Evolutionary conservation across 2,329 filamentous ascomycete genomes (phyloP).

Genomic region (Ophiostoma angusticollis): DNA sequence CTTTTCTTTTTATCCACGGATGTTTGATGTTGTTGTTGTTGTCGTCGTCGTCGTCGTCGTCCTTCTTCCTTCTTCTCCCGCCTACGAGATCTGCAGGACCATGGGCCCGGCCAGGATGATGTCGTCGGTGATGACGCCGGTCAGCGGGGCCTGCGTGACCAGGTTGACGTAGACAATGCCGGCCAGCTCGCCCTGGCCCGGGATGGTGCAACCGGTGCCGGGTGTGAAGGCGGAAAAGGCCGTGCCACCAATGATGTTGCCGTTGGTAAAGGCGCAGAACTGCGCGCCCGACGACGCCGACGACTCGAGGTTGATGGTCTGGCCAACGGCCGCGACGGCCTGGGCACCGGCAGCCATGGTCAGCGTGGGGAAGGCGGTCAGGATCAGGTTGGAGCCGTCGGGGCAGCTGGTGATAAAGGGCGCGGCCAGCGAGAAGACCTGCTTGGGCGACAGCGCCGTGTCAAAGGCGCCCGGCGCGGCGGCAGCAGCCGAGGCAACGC

Average conservation of each 20-base stretch:
- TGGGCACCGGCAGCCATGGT: conserved; percentile 34
- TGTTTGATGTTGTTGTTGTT: neutral
- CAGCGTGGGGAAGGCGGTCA: conserved; percentile 50
- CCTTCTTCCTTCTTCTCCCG: conserved; percentile 13
- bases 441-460: conserved; percentile 52
- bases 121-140: conserved; percentile 43
- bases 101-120: conserved; percentile 55
- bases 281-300: conserved; percentile 37
- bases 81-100: conserved; percentile 38
- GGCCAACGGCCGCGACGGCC: conserved; percentile 28
- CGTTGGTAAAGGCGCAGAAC: conserved; percentile 56
- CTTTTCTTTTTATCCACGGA: too few relatives aligned
- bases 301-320: conserved; percentile 35
- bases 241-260: conserved; percentile 43
- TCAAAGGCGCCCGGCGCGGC: conserved; percentile 59
- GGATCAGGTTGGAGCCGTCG: conserved; percentile 46
- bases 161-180: conserved; percentile 58
- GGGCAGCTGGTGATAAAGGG: conserved; percentile 63
- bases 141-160: conserved; percentile 38
- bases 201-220: conserved; percentile 44
- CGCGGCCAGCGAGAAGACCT: conserved; percentile 61
- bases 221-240: conserved; percentile 45
- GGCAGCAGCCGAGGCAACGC: conserved; percentile 41
- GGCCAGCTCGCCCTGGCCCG: conserved; percentile 37
- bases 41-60: neutral